Evolutionary conservation across 2,329 filamentous ascomycete genomes (phyloP).

Genomic region (Hypocreales sp.): DNA sequence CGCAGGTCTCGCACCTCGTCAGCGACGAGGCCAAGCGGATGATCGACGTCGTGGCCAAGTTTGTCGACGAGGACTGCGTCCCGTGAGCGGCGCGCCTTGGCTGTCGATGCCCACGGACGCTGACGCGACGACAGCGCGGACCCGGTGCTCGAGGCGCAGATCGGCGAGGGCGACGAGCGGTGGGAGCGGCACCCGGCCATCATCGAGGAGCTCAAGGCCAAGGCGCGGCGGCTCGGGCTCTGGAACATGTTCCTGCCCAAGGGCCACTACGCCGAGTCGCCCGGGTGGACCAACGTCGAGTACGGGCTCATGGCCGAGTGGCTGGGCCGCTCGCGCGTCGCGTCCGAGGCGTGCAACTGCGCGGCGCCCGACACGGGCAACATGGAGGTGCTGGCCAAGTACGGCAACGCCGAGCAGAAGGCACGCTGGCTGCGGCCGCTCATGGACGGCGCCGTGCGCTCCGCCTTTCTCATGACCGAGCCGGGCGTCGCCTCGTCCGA

Average conservation of each 20-base stretch:
- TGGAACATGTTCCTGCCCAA: constrained; percentile 99
- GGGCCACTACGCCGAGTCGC: constrained; percentile 88
- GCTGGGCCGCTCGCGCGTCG: constrained; percentile 70
- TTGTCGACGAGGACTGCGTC: constrained; percentile 91
- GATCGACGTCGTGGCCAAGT: constrained; percentile 79
- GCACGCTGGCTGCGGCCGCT: constrained; percentile 67
- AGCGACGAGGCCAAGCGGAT: constrained; percentile 75
- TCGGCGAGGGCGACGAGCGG: constrained; percentile 59
- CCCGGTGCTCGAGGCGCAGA: constrained; percentile 61
- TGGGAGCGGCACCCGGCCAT: constrained; percentile 69
- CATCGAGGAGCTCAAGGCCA: constrained; percentile 77
- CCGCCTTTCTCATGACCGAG: constrained; percentile 90
- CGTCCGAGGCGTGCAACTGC: constrained; percentile 81
- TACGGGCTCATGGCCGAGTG: constrained; percentile 97
- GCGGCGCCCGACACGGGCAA: constrained; percentile 86
- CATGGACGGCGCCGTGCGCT: constrained; percentile 72
- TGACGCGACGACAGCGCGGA: constrained; percentile 43
- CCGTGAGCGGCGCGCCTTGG: constrained; percentile 29
- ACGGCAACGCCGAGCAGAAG: constrained; percentile 77
- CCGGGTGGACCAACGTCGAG: constrained; percentile 88
- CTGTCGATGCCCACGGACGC: too few relatives aligned
- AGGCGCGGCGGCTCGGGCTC: constrained; percentile 68
- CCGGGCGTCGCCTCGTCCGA: constrained; percentile 78
- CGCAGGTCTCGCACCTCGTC: constrained; percentile 40
- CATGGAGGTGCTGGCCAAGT: constrained; percentile 90